phyloP scores from a whole-genome alignment of 2,329 filamentous ascomycete genomes.

The Trichoderma koningii region DNA sequence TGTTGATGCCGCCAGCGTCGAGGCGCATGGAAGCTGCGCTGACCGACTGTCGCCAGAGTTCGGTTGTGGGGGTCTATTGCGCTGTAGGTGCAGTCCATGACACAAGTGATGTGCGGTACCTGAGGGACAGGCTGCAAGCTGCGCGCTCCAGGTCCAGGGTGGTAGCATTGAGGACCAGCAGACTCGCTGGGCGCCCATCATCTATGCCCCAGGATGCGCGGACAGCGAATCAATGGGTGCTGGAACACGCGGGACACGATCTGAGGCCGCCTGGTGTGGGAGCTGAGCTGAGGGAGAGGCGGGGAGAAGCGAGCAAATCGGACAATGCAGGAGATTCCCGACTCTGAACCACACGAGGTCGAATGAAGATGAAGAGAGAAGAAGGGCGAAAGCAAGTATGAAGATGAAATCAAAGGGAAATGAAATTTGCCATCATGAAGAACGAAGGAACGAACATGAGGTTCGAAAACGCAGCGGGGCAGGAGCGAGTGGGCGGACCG shows the following conservation, averaged over 20 bases:
- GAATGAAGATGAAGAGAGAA: not conserved
- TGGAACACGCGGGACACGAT: not conserved
- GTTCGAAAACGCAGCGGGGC: not conserved
- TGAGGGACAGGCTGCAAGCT: not conserved
- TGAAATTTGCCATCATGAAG: not conserved
- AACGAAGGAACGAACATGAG: not conserved
- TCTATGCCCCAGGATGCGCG: conserved; percentile 2
- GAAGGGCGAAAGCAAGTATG: not conserved
- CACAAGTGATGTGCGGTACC: too few relatives aligned
- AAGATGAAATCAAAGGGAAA: not conserved
- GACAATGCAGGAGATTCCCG: too few relatives aligned
- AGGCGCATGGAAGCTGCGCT: conserved; percentile 4
- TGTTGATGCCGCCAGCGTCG: conserved; percentile 4
- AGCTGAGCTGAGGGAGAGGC: not conserved
- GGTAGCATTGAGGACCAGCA: not conserved
- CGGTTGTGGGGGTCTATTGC: conserved; percentile 12
- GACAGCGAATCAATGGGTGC: conserved; percentile 1
- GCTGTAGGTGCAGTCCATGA: too few relatives aligned
- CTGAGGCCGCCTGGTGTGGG: not conserved
- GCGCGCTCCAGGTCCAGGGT: not conserved
- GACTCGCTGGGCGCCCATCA: conserved; percentile 7
- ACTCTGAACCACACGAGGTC: too few relatives aligned
- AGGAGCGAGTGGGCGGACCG: not conserved
- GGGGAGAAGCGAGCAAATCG: not conserved
- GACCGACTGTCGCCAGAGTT: conserved; percentile 21